A percentile compares a stretch with the other conserved stretches of the same genome.
Evolutionary conservation across 2,329 filamentous ascomycete genomes (phyloP).

Genomic region (Beauveria scarabaeidicola): DNA sequence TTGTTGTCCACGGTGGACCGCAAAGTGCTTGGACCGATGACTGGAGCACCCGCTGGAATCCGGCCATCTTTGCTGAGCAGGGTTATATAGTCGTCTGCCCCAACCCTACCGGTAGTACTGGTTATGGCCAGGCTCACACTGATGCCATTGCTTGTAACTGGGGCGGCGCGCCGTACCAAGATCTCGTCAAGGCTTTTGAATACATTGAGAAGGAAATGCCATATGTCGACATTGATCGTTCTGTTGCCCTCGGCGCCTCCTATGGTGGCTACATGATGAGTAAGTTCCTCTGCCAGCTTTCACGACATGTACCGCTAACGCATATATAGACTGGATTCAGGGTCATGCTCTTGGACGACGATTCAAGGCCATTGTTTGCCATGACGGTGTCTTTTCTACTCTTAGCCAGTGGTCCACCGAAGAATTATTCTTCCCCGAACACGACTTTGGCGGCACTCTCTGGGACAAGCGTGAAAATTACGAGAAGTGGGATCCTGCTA

Average conservation of each 20-base stretch:
- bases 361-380: conserved; percentile 82
- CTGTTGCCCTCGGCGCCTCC: conserved; percentile 66
- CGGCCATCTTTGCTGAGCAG: conserved; percentile 77
- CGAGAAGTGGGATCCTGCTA: conserved; percentile 61
- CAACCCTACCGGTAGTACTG: conserved; percentile 76
- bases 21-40: conserved; percentile 67
- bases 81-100: conserved; percentile 76
- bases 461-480: conserved; percentile 57
- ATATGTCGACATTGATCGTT: conserved; percentile 59
- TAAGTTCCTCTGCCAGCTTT: conserved; percentile 24
- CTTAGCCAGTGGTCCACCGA: conserved; percentile 56
- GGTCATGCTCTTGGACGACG: conserved; percentile 72
- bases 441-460: conserved; percentile 55
- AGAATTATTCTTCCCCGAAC: conserved; percentile 62
- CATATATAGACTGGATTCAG: conserved; percentile 70
- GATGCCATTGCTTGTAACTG: conserved; percentile 73
- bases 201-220: conserved; percentile 57
- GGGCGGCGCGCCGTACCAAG: conserved; percentile 78
- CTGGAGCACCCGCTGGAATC: conserved; percentile 82
- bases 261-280: conserved; percentile 73
- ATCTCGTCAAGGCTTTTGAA: conserved; percentile 71
- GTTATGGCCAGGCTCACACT: conserved; percentile 69
- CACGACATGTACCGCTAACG: neutral
- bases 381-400: conserved; percentile 77
- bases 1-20: conserved; percentile 76